Evolutionary conservation across 164 flowering plant species (phyloP), one percentile per base, ranked within the genome.

Genomic region (Magnolia kwangsiensis): DNA sequence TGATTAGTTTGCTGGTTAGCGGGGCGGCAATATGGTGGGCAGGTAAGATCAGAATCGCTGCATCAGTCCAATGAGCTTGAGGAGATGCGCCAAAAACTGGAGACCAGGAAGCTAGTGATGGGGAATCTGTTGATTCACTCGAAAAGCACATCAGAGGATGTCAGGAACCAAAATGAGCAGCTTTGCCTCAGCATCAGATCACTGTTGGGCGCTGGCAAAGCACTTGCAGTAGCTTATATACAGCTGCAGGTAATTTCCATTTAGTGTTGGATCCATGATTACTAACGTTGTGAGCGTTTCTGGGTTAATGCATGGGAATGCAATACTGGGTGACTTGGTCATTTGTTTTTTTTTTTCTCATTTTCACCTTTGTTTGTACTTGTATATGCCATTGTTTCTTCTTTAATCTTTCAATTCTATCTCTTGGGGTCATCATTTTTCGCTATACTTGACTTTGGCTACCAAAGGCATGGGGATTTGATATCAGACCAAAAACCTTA

Each of bases 61-160:
- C 82, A 76, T 76, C 83, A 90, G 73, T 81, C 81, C 59, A 96
- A 94, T 88, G 89, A 89, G 81, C 87, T 96, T 63, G 92, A 92
- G 77, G 90, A 89, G 82, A 91, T 92, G 88, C 86, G 80, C 16
- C 85, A 87, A 77, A 92, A 82, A 74, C 73, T 92, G 75, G 92
- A 88, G 72, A 85, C 82, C 49, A 85, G 84, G 49, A 88, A 89
- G 72, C 66, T 85, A 83, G 81, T 80, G 76, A 82, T 90, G 89
- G 88, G 81, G 58, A 90, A 85, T 75, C 79, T 82, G 84, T 79
- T 83, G 72, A 80, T 81, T 87, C 82, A 70, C 21, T 82, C 89
- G 16, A 90, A 85, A 71, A 82, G 81, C 82, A 81, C 82, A 11
- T 74, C 79, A 21, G 92, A 89, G 79, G 87, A 87, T 80, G 85